Percentiles rank a stretch among this genome's conserved stretches.
phyloP scores from a whole-genome alignment of 139 green algal species.

The Asterochloris sp. region DNA sequence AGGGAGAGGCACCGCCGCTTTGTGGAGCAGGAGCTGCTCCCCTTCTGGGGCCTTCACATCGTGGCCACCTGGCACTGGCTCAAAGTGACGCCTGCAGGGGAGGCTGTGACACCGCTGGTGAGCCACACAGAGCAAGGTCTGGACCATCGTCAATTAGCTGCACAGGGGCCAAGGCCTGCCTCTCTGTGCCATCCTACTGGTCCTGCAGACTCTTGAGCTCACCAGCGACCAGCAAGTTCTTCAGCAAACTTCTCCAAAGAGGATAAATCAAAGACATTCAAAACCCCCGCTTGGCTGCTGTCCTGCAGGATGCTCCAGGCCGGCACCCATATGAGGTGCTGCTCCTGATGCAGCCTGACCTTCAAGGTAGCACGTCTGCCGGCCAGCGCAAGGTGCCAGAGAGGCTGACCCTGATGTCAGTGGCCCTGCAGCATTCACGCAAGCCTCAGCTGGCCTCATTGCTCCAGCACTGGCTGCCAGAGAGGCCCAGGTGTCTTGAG shows the following conservation, averaged over 20 bases:
- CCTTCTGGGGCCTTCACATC: slow-evolving; percentile 57
- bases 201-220: background rate
- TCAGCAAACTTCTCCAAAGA: too few species aligned
- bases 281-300: too few species aligned
- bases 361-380: background rate
- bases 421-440: slow-evolving; percentile 48
- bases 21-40: slow-evolving; percentile 64
- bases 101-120: slow-evolving; percentile 42
- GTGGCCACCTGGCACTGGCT: slow-evolving; percentile 75
- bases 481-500: slow-evolving; percentile 26
- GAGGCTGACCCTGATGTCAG: slow-evolving; percentile 30
- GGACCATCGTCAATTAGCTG: too few species aligned
- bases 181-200: background rate
- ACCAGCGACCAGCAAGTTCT: too few species aligned
- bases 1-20: slow-evolving; percentile 63
- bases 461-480: slow-evolving; percentile 24
- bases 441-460: slow-evolving; percentile 61
- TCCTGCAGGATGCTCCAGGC: slow-evolving; percentile 39
- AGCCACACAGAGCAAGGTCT: background rate
- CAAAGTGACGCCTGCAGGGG: slow-evolving; percentile 48
- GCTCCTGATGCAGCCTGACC: slow-evolving; percentile 32
- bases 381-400: background rate
- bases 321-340: slow-evolving; percentile 70
- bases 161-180: background rate
- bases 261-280: too few species aligned